Conservation (phyloP, 208 protist genomes). For the Trichomonas gallinae region DNA sequence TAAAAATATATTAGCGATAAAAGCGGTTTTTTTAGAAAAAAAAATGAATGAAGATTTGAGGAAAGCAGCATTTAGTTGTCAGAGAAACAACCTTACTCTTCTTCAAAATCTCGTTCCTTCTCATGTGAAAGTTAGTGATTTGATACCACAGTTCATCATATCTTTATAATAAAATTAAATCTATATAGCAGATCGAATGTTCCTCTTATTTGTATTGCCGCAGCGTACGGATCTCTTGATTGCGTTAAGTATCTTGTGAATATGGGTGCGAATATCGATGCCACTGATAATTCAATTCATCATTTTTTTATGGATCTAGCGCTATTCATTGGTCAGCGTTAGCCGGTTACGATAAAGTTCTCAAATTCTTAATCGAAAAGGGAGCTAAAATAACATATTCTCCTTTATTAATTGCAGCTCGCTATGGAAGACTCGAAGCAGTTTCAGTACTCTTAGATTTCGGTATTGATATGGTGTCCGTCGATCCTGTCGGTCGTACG, state of each 20-base stretch:
- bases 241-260: neutral
- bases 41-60: neutral
- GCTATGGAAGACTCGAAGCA: neutral
- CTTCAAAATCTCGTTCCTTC: neutral
- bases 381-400: neutral
- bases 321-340: constrained; percentile 14
- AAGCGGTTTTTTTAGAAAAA: neutral
- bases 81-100: neutral
- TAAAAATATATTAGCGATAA: no score
- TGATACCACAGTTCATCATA: neutral
- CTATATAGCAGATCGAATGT: neutral
- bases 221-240: constrained; percentile 11
- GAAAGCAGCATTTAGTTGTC: neutral
- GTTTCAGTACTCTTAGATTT: neutral
- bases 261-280: neutral
- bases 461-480: neutral
- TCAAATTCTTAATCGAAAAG: neutral
- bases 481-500: neutral
- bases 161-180: neutral
- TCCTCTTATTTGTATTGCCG: neutral
- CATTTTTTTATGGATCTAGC: neutral
- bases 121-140: neutral
- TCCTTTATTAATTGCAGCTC: neutral
- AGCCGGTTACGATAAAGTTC: neutral
- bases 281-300: neutral